These are phyloP conservation scores for Arthrobotrys iridis DNA, from an alignment of 2,329 filamentous ascomycete genomes.

Conservation along the genomic window DNA sequence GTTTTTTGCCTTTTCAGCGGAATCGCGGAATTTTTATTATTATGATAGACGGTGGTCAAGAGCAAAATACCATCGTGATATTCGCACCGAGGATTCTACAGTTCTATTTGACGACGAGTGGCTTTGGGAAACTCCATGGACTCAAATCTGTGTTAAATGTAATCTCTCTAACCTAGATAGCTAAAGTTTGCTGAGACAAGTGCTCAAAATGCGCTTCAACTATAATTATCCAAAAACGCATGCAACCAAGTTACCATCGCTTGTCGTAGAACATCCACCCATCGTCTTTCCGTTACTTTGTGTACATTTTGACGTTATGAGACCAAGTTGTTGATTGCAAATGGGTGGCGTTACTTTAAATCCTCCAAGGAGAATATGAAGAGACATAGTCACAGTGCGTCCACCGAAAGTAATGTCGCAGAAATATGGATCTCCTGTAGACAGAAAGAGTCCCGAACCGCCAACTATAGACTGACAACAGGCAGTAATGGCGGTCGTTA, in stretches of 20 bases:
- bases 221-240: neutral
- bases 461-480: neutral
- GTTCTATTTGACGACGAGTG: too few species aligned
- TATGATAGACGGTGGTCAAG: too few species aligned
- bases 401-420: neutral
- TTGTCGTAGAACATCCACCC: neutral
- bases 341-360: neutral
- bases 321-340: neutral
- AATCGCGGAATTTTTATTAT: too few species aligned
- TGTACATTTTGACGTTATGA: neutral
- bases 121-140: neutral
- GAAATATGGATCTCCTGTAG: neutral
- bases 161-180: neutral
- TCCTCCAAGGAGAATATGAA: neutral
- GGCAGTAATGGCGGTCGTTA: neutral
- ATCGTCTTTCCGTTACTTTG: neutral
- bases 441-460: neutral
- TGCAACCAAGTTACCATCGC: neutral
- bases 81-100: too few species aligned
- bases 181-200: neutral
- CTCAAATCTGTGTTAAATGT: neutral
- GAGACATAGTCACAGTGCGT: neutral
- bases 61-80: too few species aligned
- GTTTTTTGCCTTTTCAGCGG: too few species aligned
- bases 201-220: neutral